Conservation (phyloP, 495 filamentous ascomycete genomes). For the Tuber umbilicatum region DNA sequence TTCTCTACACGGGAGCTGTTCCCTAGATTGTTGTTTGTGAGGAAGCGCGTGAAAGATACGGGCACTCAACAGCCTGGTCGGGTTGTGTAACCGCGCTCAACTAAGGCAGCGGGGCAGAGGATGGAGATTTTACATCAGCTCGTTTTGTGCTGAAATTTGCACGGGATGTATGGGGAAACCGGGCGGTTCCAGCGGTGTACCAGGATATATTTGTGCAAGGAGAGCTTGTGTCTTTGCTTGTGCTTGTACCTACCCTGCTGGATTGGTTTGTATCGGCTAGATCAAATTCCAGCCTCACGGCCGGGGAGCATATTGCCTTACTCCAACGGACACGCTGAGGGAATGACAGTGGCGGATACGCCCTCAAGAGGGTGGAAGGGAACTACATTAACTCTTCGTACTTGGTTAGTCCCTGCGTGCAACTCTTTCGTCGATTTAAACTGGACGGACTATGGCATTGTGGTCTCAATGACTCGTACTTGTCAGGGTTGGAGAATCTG, state of each 20-base stretch:
- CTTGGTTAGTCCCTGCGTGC: not conserved
- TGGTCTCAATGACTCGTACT: not conserved
- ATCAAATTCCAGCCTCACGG: not conserved
- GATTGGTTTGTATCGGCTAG: not conserved
- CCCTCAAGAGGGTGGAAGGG: not conserved
- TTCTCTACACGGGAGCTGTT: not conserved
- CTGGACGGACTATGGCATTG: not conserved
- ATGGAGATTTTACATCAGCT: not conserved
- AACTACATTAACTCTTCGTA: not conserved
- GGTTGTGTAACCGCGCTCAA: not conserved
- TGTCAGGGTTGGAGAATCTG: not conserved
- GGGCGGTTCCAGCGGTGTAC: not conserved
- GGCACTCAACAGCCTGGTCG: not conserved
- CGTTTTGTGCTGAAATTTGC: not conserved
- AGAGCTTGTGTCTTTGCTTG: not conserved
- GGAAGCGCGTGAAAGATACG: not conserved
- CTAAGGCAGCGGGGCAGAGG: not conserved
- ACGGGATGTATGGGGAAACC: not conserved
- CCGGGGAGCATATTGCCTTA: not conserved
- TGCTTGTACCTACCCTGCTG: not conserved
- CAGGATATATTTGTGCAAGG: not conserved
- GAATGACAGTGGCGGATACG: not conserved
- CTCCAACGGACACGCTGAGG: not conserved
- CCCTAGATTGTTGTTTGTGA: too few species aligned
- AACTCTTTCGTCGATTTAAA: not conserved